phyloP scores from a whole-genome alignment of 192 early-diverging fungal species.

The Allomyces macrogynus region DNA sequence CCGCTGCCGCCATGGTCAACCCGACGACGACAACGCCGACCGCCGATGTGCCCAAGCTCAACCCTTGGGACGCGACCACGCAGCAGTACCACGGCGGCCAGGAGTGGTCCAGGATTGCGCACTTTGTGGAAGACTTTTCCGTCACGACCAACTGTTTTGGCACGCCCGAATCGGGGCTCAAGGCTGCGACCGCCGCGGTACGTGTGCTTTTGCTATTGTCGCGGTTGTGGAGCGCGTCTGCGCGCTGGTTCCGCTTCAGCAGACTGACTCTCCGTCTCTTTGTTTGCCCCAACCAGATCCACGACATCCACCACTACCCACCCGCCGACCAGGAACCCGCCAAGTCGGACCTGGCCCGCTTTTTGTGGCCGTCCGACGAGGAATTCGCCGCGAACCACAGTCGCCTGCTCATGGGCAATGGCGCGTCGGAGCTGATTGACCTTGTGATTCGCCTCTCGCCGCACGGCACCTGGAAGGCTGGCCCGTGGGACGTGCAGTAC shows the following conservation, averaged over 20 bases:
- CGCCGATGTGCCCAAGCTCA: neutral
- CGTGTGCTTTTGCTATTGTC: slow-evolving; percentile 8
- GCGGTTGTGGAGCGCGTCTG: neutral
- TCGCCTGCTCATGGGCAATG: slow-evolving; percentile 66
- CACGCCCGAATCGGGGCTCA: slow-evolving; percentile 48
- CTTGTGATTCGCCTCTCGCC: slow-evolving; percentile 60
- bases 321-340: slow-evolving; percentile 82
- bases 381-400: slow-evolving; percentile 28
- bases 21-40: too few species aligned
- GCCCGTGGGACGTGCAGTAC: slow-evolving; percentile 63
- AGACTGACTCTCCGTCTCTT: slow-evolving; percentile 2
- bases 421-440: slow-evolving; percentile 78
- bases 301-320: slow-evolving; percentile 68
- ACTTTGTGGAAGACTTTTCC: slow-evolving; percentile 81
- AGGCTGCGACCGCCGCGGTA: slow-evolving; percentile 52
- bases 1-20: too few species aligned
- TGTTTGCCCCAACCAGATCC: slow-evolving; percentile 11
- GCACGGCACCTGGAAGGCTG: slow-evolving; percentile 60
- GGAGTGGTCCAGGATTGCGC: slow-evolving; percentile 55
- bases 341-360: slow-evolving; percentile 55
- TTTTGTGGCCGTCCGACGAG: slow-evolving; percentile 41
- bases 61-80: slow-evolving; percentile 61
- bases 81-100: slow-evolving; percentile 82
- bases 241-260: neutral
- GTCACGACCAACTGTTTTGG: slow-evolving; percentile 80